These are phyloP conservation scores for Clavispora fructus DNA, from an alignment of 805 yeast species.

Conservation along the genomic window DNA sequence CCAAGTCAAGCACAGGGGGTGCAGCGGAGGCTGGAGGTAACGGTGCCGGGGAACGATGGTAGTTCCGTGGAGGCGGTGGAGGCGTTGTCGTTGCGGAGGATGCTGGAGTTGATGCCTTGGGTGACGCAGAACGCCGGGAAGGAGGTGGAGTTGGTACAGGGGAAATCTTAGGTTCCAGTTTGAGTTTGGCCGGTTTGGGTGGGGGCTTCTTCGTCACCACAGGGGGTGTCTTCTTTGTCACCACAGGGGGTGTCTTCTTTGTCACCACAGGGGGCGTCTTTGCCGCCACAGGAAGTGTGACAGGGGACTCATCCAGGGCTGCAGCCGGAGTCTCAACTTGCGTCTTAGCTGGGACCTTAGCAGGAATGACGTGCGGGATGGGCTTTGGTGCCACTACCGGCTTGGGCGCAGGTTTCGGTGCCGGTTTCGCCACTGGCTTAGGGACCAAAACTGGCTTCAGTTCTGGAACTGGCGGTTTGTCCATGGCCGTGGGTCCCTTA, in stretches of 20 bases:
- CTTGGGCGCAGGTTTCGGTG: background rate
- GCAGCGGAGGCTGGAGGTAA: conserved; percentile 2
- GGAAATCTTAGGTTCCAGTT: background rate
- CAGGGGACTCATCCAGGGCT: too few species aligned
- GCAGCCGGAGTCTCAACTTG: too few species aligned
- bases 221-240: too few species aligned
- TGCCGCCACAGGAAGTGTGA: too few species aligned
- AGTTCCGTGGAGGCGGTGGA: conserved; percentile 28
- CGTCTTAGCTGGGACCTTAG: too few species aligned
- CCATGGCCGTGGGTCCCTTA: background rate
- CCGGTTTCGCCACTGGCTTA: conserved; percentile 6
- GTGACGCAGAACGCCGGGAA: conserved; percentile 25
- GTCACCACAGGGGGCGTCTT: background rate
- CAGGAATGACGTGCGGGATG: too few species aligned
- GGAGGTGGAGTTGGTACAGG: background rate
- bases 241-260: background rate
- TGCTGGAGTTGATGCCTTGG: conserved; percentile 16
- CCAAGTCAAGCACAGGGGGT: conserved; percentile 38
- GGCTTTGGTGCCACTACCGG: background rate
- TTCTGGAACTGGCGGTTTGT: background rate
- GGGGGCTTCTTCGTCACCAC: background rate
- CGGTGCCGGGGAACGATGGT: conserved; percentile 15
- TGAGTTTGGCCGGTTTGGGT: background rate
- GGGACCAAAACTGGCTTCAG: conserved; percentile 6
- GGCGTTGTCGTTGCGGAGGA: conserved; percentile 17